phyloP scores from a whole-genome alignment of 2,329 filamentous ascomycete species.

The Calonectria hawksworthii region DNA sequence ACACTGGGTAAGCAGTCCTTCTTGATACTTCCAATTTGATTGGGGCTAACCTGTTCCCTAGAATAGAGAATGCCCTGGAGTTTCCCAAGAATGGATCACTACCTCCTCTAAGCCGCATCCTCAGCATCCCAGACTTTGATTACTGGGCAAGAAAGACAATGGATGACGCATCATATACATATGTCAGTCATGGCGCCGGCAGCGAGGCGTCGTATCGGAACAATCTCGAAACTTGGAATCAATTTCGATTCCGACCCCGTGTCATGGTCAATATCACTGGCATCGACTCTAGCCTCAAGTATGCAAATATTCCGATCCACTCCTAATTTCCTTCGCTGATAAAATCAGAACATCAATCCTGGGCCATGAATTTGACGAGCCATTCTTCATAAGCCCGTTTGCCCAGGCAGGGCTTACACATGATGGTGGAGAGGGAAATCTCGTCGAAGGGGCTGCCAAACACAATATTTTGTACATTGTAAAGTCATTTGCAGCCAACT shows the following conservation, averaged over 20 bases:
- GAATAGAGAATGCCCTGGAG: background rate
- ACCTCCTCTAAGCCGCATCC: background rate
- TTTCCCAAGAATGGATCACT: background rate
- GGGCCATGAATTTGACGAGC: constrained; percentile 66
- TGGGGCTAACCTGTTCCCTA: background rate
- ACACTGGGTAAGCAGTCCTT: background rate
- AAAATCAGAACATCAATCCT: constrained; percentile 62
- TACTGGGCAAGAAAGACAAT: constrained; percentile 65
- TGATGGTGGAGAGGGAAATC: constrained; percentile 61
- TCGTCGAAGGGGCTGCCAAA: constrained; percentile 63
- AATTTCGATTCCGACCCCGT: constrained; percentile 63
- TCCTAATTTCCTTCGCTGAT: constrained; percentile 7
- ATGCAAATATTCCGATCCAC: constrained; percentile 12
- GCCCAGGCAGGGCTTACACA: constrained; percentile 61
- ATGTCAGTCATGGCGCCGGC: constrained; percentile 68
- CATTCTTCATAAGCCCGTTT: constrained; percentile 67
- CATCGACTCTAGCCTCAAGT: constrained; percentile 54
- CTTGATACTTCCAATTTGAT: too few relatives aligned
- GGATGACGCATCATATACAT: constrained; percentile 63
- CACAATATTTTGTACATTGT: constrained; percentile 65
- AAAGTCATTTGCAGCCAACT: background rate
- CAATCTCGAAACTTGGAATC: constrained; percentile 68
- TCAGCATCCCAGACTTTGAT: constrained; percentile 68
- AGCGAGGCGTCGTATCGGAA: constrained; percentile 70
- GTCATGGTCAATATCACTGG: constrained; percentile 64